Base-by-base conservation (phyloP, 139 green algal genomes). In the Asterochloris erici region DNA sequence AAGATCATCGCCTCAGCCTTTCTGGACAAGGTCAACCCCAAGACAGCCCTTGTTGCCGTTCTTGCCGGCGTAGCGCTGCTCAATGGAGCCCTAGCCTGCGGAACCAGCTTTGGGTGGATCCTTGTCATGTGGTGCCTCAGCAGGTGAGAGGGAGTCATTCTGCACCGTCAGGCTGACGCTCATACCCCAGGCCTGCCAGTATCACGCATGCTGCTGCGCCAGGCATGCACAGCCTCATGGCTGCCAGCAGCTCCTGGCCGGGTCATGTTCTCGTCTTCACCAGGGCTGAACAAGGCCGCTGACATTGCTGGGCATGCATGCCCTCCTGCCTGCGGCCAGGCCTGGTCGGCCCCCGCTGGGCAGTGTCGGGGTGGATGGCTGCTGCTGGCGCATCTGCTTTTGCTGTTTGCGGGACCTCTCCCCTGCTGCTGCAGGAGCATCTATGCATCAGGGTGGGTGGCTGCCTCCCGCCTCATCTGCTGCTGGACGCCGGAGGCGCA, bases 401-500 rank as follows among this genome's bases (percentile, higher is more conserved):
- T 73, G 68, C 68, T 10, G 23, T 2, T 73, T 73, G 68, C 68
- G 2, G 23, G 68, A 73, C 21, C 2, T 24, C 68, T 27, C 21
- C 21, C 2, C 21, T 24, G 21, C 68, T 73, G 23, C 68, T 27
- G 68, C 68, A 23, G 23, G 21, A 24, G 68, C 68, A 15, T 61
- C 38, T 47, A 83, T 68, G 79, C 79, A 11, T 70, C 68, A 60
- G 79, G 79, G 23, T 83, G 79, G 79, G 79, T 83, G 79, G 79
- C 79, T 68, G 79, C 79, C 28, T 78, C 79, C 13, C 79, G 79
- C 13, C 79, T 83, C 9, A 83, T 83, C 14, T 83, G 79, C 79
- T 83, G 68, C n/a, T 83, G 79, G 79, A 83, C 79, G 19, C 79
- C 79, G 63, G 79, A 83, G 71, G 79, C 78, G 79, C 62, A 29